A percentile compares a stretch with the other conserved stretches of the same genome.
Conservation (phyloP, 2,329 filamentous ascomycete species). For the Venturia nashicola region DNA sequence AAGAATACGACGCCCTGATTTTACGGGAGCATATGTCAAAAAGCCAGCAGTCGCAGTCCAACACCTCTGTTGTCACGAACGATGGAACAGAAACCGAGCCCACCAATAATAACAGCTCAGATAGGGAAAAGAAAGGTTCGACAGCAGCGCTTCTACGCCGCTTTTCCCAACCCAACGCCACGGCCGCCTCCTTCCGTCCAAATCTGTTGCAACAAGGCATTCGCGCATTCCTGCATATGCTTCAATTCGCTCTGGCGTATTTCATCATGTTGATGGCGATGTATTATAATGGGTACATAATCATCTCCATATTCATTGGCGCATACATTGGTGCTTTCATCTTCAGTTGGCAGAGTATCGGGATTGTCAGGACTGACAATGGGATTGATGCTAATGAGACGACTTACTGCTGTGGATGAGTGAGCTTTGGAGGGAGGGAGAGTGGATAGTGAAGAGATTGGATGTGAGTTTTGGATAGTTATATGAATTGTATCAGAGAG, state of each 20-base stretch:
- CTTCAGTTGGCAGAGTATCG: constrained; percentile 52
- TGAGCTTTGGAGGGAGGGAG: background rate
- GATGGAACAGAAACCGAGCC: background rate
- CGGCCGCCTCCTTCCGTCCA: constrained; percentile 30
- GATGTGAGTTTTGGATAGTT: background rate
- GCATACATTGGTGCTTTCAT: constrained; percentile 61
- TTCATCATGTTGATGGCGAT: constrained; percentile 63
- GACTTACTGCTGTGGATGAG: constrained; percentile 8
- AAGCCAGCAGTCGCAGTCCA: background rate
- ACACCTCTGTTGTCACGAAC: background rate
- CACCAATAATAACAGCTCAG: background rate
- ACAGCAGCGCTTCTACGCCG: background rate
- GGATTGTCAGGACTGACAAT: background rate
- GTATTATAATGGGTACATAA: constrained; percentile 59
- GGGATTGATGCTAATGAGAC: background rate
- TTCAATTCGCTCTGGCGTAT: constrained; percentile 65
- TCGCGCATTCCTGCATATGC: constrained; percentile 54
- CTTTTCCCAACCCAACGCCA: background rate
- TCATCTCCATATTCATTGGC: constrained; percentile 71
- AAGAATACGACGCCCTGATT: constrained; percentile 61
- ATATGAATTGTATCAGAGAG: no score
- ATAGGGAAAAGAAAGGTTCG: background rate
- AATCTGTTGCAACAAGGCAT: constrained; percentile 52
- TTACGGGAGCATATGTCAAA: constrained; percentile 35
- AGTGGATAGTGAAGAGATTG: background rate